Percentiles rank a stretch among this genome's conserved stretches.
phyloP scores from a whole-genome alignment of 2,329 filamentous ascomycete species.

The Colletotrichum euphorbiae region DNA sequence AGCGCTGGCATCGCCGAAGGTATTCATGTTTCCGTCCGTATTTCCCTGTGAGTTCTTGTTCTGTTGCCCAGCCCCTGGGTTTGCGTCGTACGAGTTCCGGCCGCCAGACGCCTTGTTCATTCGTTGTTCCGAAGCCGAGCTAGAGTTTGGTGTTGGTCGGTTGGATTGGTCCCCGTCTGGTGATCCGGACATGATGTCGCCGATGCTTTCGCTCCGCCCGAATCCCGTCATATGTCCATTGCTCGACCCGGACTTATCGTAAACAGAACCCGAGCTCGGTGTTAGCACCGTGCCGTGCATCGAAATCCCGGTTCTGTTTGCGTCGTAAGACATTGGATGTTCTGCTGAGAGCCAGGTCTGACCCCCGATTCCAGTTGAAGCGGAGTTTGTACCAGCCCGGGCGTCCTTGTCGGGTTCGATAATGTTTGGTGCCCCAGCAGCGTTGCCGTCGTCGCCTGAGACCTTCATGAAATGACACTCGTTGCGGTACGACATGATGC shows the following conservation, averaged over 20 bases:
- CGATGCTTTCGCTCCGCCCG: constrained; percentile 55
- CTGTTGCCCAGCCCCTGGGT: constrained; percentile 60
- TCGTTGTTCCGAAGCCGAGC: constrained; percentile 58
- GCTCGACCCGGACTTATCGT: constrained; percentile 47
- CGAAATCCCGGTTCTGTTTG: constrained; percentile 36
- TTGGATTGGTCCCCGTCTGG: constrained; percentile 63
- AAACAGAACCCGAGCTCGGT: constrained; percentile 44
- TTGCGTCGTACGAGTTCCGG: constrained; percentile 63
- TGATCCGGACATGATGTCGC: constrained; percentile 59
- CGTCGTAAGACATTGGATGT: constrained; percentile 49
- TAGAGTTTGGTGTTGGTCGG: constrained; percentile 71
- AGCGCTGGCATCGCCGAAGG: constrained; percentile 53
- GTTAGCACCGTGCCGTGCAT: constrained; percentile 35
- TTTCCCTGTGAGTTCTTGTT: constrained; percentile 52
- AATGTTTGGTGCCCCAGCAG: constrained; percentile 54
- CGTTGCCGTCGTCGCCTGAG: constrained; percentile 55
- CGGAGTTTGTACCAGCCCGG: constrained; percentile 38
- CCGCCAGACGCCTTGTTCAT: constrained; percentile 42
- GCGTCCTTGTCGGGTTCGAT: constrained; percentile 52
- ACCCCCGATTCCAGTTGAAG: constrained; percentile 45
- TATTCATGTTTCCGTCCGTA: constrained; percentile 53
- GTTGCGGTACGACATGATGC: constrained; percentile 58
- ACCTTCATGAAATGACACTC: constrained; percentile 58
- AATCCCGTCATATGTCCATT: constrained; percentile 51
- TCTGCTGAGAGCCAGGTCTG: constrained; percentile 55